These are phyloP conservation scores for Puccinia sorghi DNA, from an alignment of 1,284 basidiomycete species.

Conservation along the genomic window DNA sequence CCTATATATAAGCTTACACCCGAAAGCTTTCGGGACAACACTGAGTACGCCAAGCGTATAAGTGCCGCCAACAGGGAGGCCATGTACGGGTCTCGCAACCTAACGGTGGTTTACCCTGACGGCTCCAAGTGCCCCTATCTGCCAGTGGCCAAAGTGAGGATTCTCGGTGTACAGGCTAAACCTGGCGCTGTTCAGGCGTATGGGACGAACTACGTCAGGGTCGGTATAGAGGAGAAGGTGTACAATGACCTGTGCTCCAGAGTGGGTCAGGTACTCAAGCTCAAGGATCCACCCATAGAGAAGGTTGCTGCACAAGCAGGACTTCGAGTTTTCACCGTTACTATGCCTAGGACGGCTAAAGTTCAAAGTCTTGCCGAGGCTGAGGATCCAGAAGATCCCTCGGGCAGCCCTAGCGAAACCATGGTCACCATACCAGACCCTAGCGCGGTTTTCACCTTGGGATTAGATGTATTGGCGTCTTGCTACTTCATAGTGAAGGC, in stretches of 20 bases:
- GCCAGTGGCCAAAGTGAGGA: background rate
- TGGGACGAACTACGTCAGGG: background rate
- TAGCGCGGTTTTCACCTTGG: background rate
- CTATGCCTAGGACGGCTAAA: background rate
- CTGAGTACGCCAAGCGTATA: background rate
- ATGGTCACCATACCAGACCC: background rate
- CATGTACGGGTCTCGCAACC: background rate
- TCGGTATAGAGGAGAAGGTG: background rate
- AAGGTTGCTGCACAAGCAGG: background rate
- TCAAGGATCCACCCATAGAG: background rate
- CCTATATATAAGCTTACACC: background rate
- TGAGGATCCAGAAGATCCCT: background rate
- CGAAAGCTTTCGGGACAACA: background rate
- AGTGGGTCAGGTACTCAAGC: background rate
- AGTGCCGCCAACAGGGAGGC: background rate
- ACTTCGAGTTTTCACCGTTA: background rate
- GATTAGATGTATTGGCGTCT: background rate
- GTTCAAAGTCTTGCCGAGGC: background rate
- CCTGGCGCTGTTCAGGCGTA: background rate
- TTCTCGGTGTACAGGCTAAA: background rate
- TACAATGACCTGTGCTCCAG: background rate
- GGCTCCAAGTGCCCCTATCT: background rate
- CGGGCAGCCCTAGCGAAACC: background rate
- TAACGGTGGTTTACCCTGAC: background rate
- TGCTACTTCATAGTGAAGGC: slow-evolving; percentile 15